A percentile compares a stretch with the other conserved stretches of the same genome.
These are phyloP conservation scores for Boletus tylopilopsis DNA, from an alignment of 768 basidiomycete genomes.

Conservation along the genomic window DNA sequence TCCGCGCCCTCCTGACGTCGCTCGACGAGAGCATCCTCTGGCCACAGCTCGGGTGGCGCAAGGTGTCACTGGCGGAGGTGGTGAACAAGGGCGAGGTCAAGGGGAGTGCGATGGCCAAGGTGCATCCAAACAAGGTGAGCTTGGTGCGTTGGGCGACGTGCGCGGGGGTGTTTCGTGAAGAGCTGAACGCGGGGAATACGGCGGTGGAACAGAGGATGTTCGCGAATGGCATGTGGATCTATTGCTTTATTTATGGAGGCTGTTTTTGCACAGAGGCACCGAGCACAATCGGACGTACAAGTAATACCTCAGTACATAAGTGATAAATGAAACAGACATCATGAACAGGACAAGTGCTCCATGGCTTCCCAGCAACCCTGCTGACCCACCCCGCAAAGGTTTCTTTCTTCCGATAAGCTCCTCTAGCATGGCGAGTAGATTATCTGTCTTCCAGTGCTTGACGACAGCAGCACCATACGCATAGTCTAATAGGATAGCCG, in stretches of 20 bases:
- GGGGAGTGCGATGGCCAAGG: slow-evolving; percentile 82
- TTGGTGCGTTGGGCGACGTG: neutral
- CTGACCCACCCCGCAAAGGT: neutral
- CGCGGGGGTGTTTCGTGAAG: neutral
- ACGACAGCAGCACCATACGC: neutral
- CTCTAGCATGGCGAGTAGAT: neutral
- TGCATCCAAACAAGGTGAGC: slow-evolving; percentile 97
- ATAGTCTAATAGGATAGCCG: too few relatives aligned
- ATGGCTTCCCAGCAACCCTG: neutral
- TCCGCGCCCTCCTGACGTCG: slow-evolving; percentile 84
- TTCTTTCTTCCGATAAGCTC: too few relatives aligned
- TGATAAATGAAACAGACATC: too few relatives aligned
- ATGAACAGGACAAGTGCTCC: neutral
- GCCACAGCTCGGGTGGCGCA: slow-evolving; percentile 75
- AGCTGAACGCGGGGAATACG: slow-evolving; percentile 77
- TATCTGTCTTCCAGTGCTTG: neutral
- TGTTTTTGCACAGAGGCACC: too few relatives aligned
- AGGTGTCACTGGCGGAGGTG: slow-evolving; percentile 86
- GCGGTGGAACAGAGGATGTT: slow-evolving; percentile 95
- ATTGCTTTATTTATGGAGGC: too few relatives aligned
- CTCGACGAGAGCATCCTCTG: slow-evolving; percentile 77
- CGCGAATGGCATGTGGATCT: slow-evolving; percentile 89
- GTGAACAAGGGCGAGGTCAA: slow-evolving; percentile 84
- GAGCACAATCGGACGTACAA: too few relatives aligned
- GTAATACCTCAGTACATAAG: too few relatives aligned